Evolutionary conservation across 345 rosid genomes (phyloP), one percentile per base, ranked within the genome.

Genomic region (Gossypium arboreum): DNA sequence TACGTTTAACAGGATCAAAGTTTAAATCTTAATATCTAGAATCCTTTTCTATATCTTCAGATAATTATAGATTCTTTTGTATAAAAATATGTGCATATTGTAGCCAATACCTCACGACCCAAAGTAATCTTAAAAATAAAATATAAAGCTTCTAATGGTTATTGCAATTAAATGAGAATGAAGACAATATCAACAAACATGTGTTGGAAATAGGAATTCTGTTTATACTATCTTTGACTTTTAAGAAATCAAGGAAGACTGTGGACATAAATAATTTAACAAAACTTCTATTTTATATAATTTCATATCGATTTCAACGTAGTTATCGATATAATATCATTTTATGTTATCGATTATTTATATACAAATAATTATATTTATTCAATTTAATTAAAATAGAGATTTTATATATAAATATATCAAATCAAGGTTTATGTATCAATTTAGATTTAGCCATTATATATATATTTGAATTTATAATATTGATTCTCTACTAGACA

Each of bases 401-500:
- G 7, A 34, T 34, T 34, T 34, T 0, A 34, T 34, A 7, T 34
- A 34, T 34, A 4, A 34, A 34, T 4, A 34, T 1, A 34, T 34
- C 1, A 34, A 34, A 34, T 4, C 6, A 34, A 0, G 0, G 0
- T 34, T 34, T 34, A 34, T 34, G 39, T 34, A 34, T 34, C 39
- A 34, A 34, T 4, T 34, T 34, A 34, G 7, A 34, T 34, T 0
- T 34, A 34, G 1, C 6, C 1, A 29, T 29, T 2, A 9, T 44
- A 45, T 10, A 44, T 11, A 45, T 45, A 1, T 34, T 17, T 6
- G n/a, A 17, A 16, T 9, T 10, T 11, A 48, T 17, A 68, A 20
- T 58, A 25, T 16, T 27, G 63, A 24, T 58, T 39, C 34, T 58
- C 63, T 4, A 17, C 67, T 76, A 58, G 54, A 61, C 76, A 62